Evolutionary conservation across 1,284 basidiomycete genomes (phyloP), one percentile per base, ranked within the genome.

Genomic region (Microbotryum lychnidis-dioicae): DNA sequence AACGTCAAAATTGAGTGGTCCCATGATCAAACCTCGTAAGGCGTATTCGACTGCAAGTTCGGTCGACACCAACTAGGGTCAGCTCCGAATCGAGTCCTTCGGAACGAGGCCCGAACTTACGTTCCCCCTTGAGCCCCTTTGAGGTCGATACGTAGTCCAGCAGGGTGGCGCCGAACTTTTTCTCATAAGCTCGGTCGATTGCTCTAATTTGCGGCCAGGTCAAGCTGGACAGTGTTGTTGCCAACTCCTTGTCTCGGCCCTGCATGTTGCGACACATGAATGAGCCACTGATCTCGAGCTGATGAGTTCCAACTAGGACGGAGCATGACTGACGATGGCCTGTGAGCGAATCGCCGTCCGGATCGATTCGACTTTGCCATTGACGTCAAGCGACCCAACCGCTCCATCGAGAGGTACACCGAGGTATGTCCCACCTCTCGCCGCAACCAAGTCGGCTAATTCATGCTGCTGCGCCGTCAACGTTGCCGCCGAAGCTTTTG

Each of bases 1-100:
- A 18, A 64, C 62, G 50, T 68, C 67, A 48, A 53, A 68, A 2
- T 52, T 56, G 33, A 68, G 57, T 10, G 67, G 65, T 0, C 67
- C 67, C 54, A 62, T 58, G 33, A 66, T 27, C 16, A 66, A 21
- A 0, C 62, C 67, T n/a, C 56, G 31, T 5, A 66, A n/a, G 9
- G 59, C 51, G 37, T 55, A 60, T 9, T 63, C 62, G 45, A 64
- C 64, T 68, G 58, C n/a, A 21, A 1, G 1, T 27, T 27, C 27
- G 27, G 18, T 9, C 5, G 27, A 25, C 52, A 44, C 33, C 9
- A 23, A 18, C 6, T 25, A 31, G 53, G 27, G 47, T 47, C 12
- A 21, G 18, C n/a, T 6, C 29, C 50, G 25, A n/a, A 12, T 18
- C 20, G 50, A 42, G 12, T 6, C 14, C 12, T 42, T 23, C 20